phyloP scores from a whole-genome alignment of 768 basidiomycete genomes.

The Suillus hirtellus region DNA sequence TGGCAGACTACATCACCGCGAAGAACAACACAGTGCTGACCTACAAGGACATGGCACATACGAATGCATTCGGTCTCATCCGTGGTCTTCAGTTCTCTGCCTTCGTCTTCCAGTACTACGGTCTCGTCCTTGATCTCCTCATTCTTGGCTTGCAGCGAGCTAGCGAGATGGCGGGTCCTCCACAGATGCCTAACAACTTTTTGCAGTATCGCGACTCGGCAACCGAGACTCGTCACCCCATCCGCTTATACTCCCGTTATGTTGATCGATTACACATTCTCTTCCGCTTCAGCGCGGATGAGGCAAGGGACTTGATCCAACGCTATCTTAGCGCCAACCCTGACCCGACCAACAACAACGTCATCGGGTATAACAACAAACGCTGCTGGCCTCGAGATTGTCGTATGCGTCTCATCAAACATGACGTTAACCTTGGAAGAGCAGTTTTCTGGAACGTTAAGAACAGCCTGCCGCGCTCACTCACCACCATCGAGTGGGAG shows the following conservation, averaged over 20 bases:
- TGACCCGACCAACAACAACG: constrained; percentile 98
- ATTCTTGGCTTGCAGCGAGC: constrained; percentile 97
- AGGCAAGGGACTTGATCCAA: constrained; percentile 96
- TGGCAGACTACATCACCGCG: constrained; percentile 98
- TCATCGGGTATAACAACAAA: constrained; percentile 99
- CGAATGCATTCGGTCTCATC: constrained; percentile 95
- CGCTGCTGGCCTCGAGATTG: constrained; percentile 99
- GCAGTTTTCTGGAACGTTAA: constrained; percentile 99
- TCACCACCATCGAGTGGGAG: constrained; percentile 99
- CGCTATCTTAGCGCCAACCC: constrained; percentile 97
- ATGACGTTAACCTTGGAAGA: constrained; percentile 97
- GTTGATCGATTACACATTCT: constrained; percentile 94
- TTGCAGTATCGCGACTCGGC: constrained; percentile 93
- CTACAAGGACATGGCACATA: constrained; percentile 98
- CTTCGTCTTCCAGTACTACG: constrained; percentile 99
- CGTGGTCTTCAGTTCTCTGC: constrained; percentile 98
- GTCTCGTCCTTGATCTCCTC: constrained; percentile 90
- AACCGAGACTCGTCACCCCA: constrained; percentile 97
- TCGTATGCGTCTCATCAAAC: constrained; percentile 98
- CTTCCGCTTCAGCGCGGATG: constrained; percentile 97
- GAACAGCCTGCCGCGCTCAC: constrained; percentile 89
- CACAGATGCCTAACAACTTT: constrained; percentile 98
- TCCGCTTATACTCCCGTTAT: constrained; percentile 95
- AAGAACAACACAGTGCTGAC: constrained; percentile 97
- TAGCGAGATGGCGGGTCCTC: constrained; percentile 98